Base-by-base conservation (phyloP, 805 yeast species). In the Clavispora asparagi region DNA sequence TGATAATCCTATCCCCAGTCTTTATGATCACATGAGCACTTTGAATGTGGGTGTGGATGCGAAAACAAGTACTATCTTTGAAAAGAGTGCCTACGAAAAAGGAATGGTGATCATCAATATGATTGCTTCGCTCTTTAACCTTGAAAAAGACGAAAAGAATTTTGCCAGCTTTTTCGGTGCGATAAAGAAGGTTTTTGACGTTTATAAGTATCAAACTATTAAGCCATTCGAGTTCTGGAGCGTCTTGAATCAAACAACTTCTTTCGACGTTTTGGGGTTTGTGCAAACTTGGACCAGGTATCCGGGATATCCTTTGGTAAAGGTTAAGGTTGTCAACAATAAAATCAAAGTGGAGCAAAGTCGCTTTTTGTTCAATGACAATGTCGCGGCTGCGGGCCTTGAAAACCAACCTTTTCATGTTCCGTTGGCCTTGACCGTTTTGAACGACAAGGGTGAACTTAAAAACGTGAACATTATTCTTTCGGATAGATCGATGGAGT, bases 341-440 rank as follows among this genome's bases (percentile, higher is more conserved):
- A 63, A 61, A 42, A 55, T 74, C 6, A 32, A 50, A 26, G 49
- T 70, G 10, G 71, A 60, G 40, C 78, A 74, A 54, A 74, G 70
- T 48, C 56, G 73, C 35, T 70, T 61, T 46, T 39, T 73, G 13
- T 59, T 59, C 55, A 44, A 47, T 36, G 51, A 55, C 11, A 48
- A 63, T n/a, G 54, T 51, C 3, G 57, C 55, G 6, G 53, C 56
- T 26, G 57, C 61, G n/a, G 55, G 65, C 12, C 53, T 72, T 32
- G 87, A 82, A 58, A 82, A 83, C 54, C 64, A 70, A 36, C 83
- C 85, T 4, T 85, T 69, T 57, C 84, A 82, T 51, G 65, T 85
- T 39, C 91, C 92, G 4, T 60, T 86, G 49, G 61, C 72, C 3
- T 59, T 79, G 32, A 73, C 65, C 41, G 53, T 67, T 1, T 44